These are phyloP conservation scores for Hansenula lynferdii DNA, from an alignment of 1,139 yeast species.

Conservation along the genomic window DNA sequence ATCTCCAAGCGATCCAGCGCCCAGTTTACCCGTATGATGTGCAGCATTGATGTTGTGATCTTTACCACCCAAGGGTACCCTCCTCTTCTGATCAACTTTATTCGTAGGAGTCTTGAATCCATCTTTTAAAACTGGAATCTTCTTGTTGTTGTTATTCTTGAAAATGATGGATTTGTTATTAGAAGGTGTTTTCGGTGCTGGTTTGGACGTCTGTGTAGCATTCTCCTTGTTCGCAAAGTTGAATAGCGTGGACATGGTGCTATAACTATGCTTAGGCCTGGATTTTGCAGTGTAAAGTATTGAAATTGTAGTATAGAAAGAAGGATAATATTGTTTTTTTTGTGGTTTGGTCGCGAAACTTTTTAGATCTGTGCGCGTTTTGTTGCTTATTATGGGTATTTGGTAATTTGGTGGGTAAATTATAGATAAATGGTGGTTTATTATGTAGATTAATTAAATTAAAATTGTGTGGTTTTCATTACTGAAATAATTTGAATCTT, in stretches of 20 bases:
- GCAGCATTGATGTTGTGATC: slow-evolving; percentile 31
- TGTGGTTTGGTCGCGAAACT: too few relatives aligned
- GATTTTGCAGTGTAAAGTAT: too few relatives aligned
- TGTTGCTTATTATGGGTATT: too few relatives aligned
- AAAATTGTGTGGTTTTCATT: too few relatives aligned
- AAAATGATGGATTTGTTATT: slow-evolving; percentile 6
- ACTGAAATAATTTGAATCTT: too few relatives aligned
- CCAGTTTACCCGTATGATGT: background rate
- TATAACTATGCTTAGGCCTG: too few relatives aligned
- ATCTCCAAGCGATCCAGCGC: background rate
- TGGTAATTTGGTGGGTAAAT: too few relatives aligned
- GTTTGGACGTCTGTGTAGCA: slow-evolving; percentile 4
- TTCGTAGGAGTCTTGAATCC: slow-evolving; percentile 10
- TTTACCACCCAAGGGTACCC: slow-evolving; percentile 49
- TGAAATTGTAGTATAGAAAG: too few relatives aligned
- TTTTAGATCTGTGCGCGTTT: too few relatives aligned
- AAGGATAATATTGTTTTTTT: too few relatives aligned
- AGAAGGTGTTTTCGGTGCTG: slow-evolving; percentile 17
- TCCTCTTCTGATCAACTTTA: slow-evolving; percentile 8
- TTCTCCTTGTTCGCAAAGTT: slow-evolving; percentile 22
- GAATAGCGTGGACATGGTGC: slow-evolving; percentile 5
- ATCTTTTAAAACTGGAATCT: slow-evolving; percentile 5
- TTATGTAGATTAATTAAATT: too few relatives aligned
- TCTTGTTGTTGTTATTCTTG: slow-evolving; percentile 9
- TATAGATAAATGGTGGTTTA: too few relatives aligned